Percentiles rank a stretch among this genome's conserved stretches.
phyloP scores from a whole-genome alignment of 2,329 filamentous ascomycete genomes.

The Claviceps purpurea region DNA sequence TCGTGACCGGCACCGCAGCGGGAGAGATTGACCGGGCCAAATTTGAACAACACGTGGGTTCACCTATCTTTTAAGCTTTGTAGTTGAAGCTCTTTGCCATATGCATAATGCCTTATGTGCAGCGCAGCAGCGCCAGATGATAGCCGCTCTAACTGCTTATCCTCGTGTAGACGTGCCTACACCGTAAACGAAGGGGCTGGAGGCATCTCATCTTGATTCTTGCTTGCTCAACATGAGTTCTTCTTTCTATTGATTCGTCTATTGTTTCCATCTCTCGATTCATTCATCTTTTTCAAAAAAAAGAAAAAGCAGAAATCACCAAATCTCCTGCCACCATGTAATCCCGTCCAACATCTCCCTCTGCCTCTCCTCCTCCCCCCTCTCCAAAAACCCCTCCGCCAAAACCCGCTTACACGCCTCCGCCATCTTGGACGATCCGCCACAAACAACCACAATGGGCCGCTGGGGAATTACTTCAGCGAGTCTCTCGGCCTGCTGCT shows the following conservation, averaged over 20 bases:
- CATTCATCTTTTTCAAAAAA: background rate
- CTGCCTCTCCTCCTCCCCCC: slow-evolving; percentile 24
- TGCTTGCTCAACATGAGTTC: background rate
- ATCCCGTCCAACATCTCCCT: slow-evolving; percentile 22
- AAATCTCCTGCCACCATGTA: slow-evolving; percentile 46
- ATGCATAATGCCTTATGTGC: too few relatives aligned
- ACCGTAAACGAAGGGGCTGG: too few relatives aligned
- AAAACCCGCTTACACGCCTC: slow-evolving; percentile 39
- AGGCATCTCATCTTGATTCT: too few relatives aligned
- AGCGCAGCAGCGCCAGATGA: too few relatives aligned
- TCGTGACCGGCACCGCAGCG: too few relatives aligned
- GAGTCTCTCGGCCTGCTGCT: slow-evolving; percentile 24
- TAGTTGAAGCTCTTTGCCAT: too few relatives aligned
- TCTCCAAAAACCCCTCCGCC: slow-evolving; percentile 31
- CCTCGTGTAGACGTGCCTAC: too few relatives aligned
- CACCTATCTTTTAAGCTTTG: too few relatives aligned
- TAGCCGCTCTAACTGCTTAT: too few relatives aligned
- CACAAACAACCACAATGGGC: slow-evolving; percentile 40
- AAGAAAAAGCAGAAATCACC: slow-evolving; percentile 22
- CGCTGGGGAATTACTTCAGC: slow-evolving; percentile 21
- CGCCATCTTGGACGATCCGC: slow-evolving; percentile 46
- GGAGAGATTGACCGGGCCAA: too few relatives aligned
- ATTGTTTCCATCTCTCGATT: background rate
- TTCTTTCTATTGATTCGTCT: background rate
- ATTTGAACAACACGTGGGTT: too few relatives aligned